Percentiles rank a stretch among this genome's conserved stretches.
Evolutionary conservation across 352 stramenopile species (phyloP).

Genomic region (Phytopythium ostracodes): DNA sequence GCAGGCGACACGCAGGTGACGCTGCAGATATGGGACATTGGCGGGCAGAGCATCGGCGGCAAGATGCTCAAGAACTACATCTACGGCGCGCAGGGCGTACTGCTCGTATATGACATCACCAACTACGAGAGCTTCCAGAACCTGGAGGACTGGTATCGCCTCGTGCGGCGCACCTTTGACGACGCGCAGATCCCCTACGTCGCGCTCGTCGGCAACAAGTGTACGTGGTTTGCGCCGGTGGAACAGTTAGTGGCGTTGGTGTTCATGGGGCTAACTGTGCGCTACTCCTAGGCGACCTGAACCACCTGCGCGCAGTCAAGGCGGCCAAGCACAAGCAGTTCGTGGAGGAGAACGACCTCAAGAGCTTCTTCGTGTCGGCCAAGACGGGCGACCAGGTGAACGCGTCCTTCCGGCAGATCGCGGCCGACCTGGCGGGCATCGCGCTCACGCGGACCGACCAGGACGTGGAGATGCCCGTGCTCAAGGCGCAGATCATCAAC

Average conservation of each 20-base stretch:
- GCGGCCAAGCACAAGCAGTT: slow-evolving; percentile 90
- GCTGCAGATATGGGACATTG: slow-evolving; percentile 94
- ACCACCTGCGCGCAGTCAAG: slow-evolving; percentile 88
- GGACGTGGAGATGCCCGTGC: slow-evolving; percentile 76
- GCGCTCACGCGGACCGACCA: slow-evolving; percentile 81
- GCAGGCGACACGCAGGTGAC: slow-evolving; percentile 88
- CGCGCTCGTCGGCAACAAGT: slow-evolving; percentile 91
- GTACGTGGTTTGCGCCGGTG: slow-evolving; percentile 25
- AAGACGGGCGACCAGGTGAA: slow-evolving; percentile 94
- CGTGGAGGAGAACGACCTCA: slow-evolving; percentile 91
- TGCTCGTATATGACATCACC: slow-evolving; percentile 95
- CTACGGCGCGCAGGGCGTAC: slow-evolving; percentile 89
- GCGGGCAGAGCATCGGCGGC: slow-evolving; percentile 88
- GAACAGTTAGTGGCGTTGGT: too few relatives aligned
- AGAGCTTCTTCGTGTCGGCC: slow-evolving; percentile 91
- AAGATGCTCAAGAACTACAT: slow-evolving; percentile 93
- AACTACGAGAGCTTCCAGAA: slow-evolving; percentile 96
- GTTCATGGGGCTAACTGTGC: neutral
- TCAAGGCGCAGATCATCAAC: slow-evolving; percentile 92
- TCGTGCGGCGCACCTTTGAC: slow-evolving; percentile 88
- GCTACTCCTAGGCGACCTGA: slow-evolving; percentile 71
- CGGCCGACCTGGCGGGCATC: slow-evolving; percentile 81
- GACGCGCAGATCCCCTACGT: slow-evolving; percentile 88
- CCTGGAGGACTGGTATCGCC: slow-evolving; percentile 92
- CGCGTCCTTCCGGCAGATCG: slow-evolving; percentile 80